phyloP scores from a whole-genome alignment of 768 basidiomycete species.

The Lactifluus pinguis region DNA sequence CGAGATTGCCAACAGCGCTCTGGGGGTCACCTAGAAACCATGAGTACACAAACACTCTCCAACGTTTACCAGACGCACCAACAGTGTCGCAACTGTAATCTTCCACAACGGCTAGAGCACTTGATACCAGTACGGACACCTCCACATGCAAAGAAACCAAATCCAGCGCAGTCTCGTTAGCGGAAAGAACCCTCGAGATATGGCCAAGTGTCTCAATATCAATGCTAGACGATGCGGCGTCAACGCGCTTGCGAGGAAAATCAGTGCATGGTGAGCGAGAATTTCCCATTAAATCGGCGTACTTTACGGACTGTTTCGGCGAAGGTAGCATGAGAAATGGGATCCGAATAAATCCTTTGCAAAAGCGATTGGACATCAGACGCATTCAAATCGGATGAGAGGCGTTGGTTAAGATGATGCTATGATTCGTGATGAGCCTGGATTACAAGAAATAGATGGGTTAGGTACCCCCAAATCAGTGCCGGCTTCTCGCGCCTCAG shows the following conservation, averaged over 20 bases:
- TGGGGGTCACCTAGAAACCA: constrained; percentile 63
- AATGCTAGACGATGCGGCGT: constrained; percentile 37
- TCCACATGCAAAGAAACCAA: constrained; percentile 59
- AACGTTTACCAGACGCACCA: constrained; percentile 38
- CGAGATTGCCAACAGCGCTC: constrained; percentile 68
- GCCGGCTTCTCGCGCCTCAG: constrained; percentile 55
- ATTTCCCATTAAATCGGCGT: constrained; percentile 14
- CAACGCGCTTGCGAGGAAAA: constrained; percentile 43
- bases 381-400: constrained; percentile 24
- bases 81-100: constrained; percentile 76
- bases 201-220: constrained; percentile 66
- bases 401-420: constrained; percentile 50
- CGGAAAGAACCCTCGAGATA: constrained; percentile 57
- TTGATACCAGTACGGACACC: constrained; percentile 55
- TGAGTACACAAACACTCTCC: background rate
- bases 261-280: background rate
- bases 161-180: constrained; percentile 52
- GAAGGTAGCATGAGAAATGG: constrained; percentile 42
- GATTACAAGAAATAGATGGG: constrained; percentile 2
- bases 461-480: constrained; percentile 45
- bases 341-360: constrained; percentile 15
- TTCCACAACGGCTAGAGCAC: constrained; percentile 53
- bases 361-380: constrained; percentile 9
- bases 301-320: constrained; percentile 52
- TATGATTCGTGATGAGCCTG: constrained; percentile 23